phyloP scores from a whole-genome alignment of 345 rosid species.

The Cardamine chenopodiifolia region DNA sequence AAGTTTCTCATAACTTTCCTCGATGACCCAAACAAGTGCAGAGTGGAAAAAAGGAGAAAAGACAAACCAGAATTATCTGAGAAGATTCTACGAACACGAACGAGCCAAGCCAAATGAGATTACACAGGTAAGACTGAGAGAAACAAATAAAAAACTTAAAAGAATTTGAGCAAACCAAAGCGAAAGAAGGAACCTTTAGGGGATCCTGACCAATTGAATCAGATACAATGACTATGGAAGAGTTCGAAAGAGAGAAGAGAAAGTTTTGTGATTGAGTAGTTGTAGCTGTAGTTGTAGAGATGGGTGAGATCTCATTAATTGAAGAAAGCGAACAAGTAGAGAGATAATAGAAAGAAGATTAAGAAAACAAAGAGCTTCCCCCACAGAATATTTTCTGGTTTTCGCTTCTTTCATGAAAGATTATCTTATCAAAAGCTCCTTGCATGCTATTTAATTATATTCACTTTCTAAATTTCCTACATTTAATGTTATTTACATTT shows the following conservation, averaged over 20 bases:
- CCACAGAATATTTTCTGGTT: conserved; percentile 40
- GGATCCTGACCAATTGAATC: conserved; percentile 6
- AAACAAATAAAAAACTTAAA: neutral
- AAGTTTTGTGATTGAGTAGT: conserved; percentile 24
- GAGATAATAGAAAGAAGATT: neutral
- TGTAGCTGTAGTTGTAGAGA: conserved; percentile 15
- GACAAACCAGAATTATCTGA: neutral
- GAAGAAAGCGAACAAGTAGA: conserved; percentile 30
- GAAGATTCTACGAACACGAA: neutral
- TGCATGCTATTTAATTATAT: neutral
- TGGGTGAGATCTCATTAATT: conserved; percentile 53
- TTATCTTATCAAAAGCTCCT: too few species aligned
- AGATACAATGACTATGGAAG: conserved; percentile 16
- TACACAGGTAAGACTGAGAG: neutral
- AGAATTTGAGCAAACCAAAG: conserved; percentile 12
- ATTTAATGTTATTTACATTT: too few species aligned
- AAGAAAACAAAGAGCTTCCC: conserved; percentile 25
- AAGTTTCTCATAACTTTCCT: conserved; percentile 8
- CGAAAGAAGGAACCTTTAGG: conserved; percentile 34
- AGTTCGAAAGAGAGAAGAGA: conserved; percentile 20
- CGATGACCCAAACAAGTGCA: conserved; percentile 10
- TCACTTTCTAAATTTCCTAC: neutral
- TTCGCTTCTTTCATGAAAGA: conserved; percentile 20
- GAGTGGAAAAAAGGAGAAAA: neutral
- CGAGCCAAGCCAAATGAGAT: neutral